phyloP scores from a whole-genome alignment of 2,329 filamentous ascomycete genomes.

The Leptosphaerulina australis region DNA sequence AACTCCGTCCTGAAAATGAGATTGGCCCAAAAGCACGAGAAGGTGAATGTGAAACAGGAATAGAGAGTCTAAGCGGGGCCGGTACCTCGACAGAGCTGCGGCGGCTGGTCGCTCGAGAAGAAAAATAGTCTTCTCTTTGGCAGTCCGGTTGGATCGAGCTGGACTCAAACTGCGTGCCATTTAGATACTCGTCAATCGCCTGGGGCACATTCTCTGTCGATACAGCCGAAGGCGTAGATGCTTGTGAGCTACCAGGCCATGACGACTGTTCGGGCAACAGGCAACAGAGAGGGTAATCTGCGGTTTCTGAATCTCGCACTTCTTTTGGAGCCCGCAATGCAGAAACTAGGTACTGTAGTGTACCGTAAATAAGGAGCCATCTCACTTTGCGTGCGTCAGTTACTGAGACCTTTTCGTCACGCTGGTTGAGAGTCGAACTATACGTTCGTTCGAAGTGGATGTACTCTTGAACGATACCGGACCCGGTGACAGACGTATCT shows the following conservation, averaged over 20 bases:
- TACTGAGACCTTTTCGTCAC: slow-evolving; percentile 64
- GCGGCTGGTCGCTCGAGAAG: slow-evolving; percentile 28
- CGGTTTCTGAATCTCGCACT: slow-evolving; percentile 62
- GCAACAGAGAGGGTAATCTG: slow-evolving; percentile 65
- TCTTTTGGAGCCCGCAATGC: slow-evolving; percentile 67
- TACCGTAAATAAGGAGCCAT: slow-evolving; percentile 77
- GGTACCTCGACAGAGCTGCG: slow-evolving; percentile 40
- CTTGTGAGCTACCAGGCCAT: slow-evolving; percentile 41
- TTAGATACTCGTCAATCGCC: slow-evolving; percentile 24
- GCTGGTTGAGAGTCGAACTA: slow-evolving; percentile 56
- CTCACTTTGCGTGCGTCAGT: slow-evolving; percentile 76
- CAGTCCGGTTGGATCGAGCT: slow-evolving; percentile 54
- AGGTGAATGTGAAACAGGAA: slow-evolving; percentile 36
- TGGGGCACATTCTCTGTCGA: slow-evolving; percentile 22
- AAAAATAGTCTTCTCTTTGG: slow-evolving; percentile 51
- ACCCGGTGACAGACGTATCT: slow-evolving; percentile 46
- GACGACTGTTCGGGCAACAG: slow-evolving; percentile 50
- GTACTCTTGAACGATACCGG: slow-evolving; percentile 69
- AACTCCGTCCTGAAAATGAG: slow-evolving; percentile 38
- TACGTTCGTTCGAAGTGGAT: slow-evolving; percentile 70
- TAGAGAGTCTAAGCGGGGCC: slow-evolving; percentile 36
- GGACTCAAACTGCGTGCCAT: slow-evolving; percentile 11
- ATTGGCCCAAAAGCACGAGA: slow-evolving; percentile 41
- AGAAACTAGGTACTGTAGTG: slow-evolving; percentile 72
- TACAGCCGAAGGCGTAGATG: slow-evolving; percentile 20